Evolutionary conservation across 2,329 filamentous ascomycete genomes (phyloP).

Genomic region (Penicillium sp.): DNA sequence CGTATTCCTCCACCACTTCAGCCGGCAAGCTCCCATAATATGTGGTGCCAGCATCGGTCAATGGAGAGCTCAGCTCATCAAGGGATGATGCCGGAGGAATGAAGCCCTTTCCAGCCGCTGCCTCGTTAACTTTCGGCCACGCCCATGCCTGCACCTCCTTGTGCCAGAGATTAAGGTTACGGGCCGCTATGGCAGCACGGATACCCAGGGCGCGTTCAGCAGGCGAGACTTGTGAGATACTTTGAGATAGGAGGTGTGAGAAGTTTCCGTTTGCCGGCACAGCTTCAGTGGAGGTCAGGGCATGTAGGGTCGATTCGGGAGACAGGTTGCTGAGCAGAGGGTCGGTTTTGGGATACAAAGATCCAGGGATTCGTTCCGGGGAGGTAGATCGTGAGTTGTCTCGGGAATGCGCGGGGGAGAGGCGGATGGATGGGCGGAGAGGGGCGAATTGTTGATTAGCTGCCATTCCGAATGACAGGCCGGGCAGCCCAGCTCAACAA

Average conservation of each 20-base stretch:
- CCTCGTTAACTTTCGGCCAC: constrained; percentile 51
- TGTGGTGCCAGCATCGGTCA: constrained; percentile 26
- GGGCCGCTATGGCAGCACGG: constrained; percentile 59
- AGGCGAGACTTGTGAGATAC: constrained; percentile 57
- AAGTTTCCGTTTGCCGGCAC: constrained; percentile 39
- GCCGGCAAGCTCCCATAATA: constrained; percentile 73
- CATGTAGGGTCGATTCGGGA: constrained; percentile 54
- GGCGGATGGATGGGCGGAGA: constrained; percentile 31
- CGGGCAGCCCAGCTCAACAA: constrained; percentile 17
- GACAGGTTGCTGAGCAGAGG: constrained; percentile 55
- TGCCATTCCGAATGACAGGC: constrained; percentile 31
- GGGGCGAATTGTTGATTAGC: constrained; percentile 28
- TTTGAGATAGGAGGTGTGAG: constrained; percentile 45
- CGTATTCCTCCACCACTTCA: constrained; percentile 66
- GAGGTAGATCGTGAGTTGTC: constrained; percentile 38
- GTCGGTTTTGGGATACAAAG: constrained; percentile 43
- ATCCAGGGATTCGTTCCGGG: constrained; percentile 37
- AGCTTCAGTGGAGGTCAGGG: constrained; percentile 47
- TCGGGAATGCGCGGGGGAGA: constrained; percentile 27
- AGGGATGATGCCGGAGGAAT: constrained; percentile 26
- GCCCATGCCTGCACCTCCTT: constrained; percentile 60
- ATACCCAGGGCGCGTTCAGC: constrained; percentile 61
- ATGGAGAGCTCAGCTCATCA: neutral
- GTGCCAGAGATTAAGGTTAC: constrained; percentile 60
- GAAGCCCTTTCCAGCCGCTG: constrained; percentile 45